These are phyloP conservation scores for Globisporangium abappressorium DNA, from an alignment of 352 stramenopile species.

Conservation along the genomic window DNA sequence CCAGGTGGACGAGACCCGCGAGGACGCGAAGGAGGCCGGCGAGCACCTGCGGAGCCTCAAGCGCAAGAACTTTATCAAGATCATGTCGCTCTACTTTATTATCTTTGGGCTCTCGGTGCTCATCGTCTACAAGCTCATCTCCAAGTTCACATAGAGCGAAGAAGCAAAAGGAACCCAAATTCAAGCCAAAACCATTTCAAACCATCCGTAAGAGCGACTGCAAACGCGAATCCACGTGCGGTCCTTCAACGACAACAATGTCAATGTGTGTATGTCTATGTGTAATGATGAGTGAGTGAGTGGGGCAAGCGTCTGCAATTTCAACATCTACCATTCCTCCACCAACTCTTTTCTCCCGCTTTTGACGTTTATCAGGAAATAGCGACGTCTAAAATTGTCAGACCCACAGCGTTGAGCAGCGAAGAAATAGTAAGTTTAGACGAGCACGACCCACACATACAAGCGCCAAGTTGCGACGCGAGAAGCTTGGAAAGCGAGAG, in stretches of 20 bases:
- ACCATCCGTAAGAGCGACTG: not conserved
- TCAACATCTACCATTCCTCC: not conserved
- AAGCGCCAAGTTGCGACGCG: not conserved
- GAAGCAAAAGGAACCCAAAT: not conserved
- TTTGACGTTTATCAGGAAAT: not conserved
- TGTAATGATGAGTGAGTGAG: not conserved
- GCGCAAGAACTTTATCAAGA: slow-evolving; percentile 77
- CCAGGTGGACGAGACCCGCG: slow-evolving; percentile 60
- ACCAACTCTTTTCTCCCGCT: not conserved
- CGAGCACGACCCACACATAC: not conserved
- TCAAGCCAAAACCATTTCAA: not conserved
- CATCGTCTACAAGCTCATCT: slow-evolving; percentile 72
- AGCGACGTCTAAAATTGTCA: not conserved
- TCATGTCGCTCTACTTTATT: slow-evolving; percentile 76
- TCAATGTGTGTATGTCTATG: not conserved
- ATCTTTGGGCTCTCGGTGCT: slow-evolving; percentile 66
- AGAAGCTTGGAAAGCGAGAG: not conserved
- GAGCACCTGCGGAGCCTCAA: slow-evolving; percentile 75
- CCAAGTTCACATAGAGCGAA: slow-evolving; percentile 46
- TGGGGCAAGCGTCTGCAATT: not conserved
- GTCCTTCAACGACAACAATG: not conserved
- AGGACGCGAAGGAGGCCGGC: slow-evolving; percentile 66
- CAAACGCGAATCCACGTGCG: not conserved
- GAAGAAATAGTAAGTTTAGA: not conserved
- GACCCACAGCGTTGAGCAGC: not conserved